phyloP scores from a whole-genome alignment of 2,329 filamentous ascomycete genomes.

The Neopestalotiopsis sp. region DNA sequence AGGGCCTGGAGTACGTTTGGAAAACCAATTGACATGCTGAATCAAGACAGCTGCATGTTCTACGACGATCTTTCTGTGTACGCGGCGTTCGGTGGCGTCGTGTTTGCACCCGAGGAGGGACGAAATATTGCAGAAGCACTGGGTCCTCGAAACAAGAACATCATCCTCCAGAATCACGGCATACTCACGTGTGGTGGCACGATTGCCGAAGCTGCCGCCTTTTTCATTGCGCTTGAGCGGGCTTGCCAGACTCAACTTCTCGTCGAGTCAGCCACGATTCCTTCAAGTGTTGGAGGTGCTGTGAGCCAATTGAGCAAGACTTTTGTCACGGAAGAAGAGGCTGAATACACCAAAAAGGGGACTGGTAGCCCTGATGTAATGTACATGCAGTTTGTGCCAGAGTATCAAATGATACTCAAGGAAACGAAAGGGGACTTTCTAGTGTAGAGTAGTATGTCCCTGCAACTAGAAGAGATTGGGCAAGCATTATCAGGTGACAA shows the following conservation, averaged over 20 bases:
- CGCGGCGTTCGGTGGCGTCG: constrained; percentile 61
- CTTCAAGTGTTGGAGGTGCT: constrained; percentile 21
- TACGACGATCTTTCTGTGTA: constrained; percentile 63
- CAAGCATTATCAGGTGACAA: background rate
- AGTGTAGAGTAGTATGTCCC: constrained; percentile 9
- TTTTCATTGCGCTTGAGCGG: constrained; percentile 52
- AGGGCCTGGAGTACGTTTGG: constrained; percentile 63
- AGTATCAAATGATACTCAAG: constrained; percentile 36
- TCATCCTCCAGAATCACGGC: constrained; percentile 66
- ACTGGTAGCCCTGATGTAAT: constrained; percentile 33
- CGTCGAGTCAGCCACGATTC: constrained; percentile 27
- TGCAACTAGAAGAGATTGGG: background rate
- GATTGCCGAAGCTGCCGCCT: constrained; percentile 66
- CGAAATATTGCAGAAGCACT: constrained; percentile 57
- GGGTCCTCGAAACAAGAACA: constrained; percentile 51
- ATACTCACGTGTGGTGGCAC: constrained; percentile 64
- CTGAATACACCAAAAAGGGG: constrained; percentile 26
- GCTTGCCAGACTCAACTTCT: constrained; percentile 40
- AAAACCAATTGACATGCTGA: constrained; percentile 61
- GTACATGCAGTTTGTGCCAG: constrained; percentile 41
- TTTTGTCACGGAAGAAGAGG: constrained; percentile 21
- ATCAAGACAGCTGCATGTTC: constrained; percentile 58
- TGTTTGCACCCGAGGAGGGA: constrained; percentile 61
- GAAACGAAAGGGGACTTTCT: constrained; percentile 38
- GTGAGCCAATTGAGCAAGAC: constrained; percentile 20